Conservation (phyloP, 768 basidiomycete genomes). For the Termitomyces sp. region DNA sequence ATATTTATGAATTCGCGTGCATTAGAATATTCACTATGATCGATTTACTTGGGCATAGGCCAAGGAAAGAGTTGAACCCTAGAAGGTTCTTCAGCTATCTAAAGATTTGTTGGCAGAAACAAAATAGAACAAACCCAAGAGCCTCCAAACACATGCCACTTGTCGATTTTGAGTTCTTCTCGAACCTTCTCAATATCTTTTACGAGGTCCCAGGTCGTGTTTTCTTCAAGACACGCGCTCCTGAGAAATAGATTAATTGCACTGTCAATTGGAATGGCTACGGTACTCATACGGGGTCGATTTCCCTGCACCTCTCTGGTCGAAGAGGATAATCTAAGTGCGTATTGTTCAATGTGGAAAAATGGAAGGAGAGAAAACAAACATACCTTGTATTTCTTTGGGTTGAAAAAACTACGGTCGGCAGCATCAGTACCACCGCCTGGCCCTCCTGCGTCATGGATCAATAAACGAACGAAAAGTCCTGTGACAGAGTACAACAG, state of each 20-base stretch:
- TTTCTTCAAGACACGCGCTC: constrained; percentile 71
- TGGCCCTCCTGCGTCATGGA: constrained; percentile 57
- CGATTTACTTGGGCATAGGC: constrained; percentile 73
- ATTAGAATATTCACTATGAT: neutral
- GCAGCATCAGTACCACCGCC: constrained; percentile 67
- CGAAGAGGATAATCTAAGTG: constrained; percentile 73
- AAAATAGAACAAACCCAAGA: constrained; percentile 64
- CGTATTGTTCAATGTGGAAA: neutral
- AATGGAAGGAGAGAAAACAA: neutral
- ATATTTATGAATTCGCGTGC: neutral
- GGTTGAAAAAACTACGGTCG: constrained; percentile 81
- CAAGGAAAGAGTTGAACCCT: constrained; percentile 85
- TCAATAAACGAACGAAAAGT: neutral
- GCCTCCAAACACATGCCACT: constrained; percentile 94
- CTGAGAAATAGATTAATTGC: constrained; percentile 27
- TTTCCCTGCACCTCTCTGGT: constrained; percentile 87
- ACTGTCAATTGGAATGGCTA: neutral
- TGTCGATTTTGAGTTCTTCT: constrained; percentile 68
- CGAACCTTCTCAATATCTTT: constrained; percentile 84
- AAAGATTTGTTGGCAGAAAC: neutral
- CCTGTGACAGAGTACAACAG: neutral
- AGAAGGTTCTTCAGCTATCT: neutral
- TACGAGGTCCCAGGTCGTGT: constrained; percentile 93
- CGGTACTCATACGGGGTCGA: constrained; percentile 63
- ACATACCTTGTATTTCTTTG: constrained; percentile 72